Conservation (phyloP, 306 rosid species). For the Corylus avellana region DNA sequence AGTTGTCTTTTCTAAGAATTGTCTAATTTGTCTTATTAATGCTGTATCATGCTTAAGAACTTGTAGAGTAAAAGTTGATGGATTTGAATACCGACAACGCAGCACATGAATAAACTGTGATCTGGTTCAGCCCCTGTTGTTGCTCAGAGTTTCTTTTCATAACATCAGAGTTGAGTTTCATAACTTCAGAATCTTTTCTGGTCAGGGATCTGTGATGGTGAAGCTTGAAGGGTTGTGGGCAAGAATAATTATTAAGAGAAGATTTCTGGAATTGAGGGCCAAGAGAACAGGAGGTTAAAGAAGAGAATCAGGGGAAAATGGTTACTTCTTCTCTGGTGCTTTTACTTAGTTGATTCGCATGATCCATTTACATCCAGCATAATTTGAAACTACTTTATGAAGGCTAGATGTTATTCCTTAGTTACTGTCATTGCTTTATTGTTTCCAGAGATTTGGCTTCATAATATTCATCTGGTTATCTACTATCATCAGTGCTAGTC, state of each 20-base stretch:
- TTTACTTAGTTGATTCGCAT: neutral
- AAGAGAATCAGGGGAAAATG: neutral
- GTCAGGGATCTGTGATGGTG: neutral
- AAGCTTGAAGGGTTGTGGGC: neutral
- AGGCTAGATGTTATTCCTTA: too few species aligned
- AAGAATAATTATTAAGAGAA: neutral
- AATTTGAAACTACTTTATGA: too few species aligned
- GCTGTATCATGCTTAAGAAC: neutral
- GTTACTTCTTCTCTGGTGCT: neutral
- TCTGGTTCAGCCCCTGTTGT: neutral
- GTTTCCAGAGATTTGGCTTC: too few species aligned
- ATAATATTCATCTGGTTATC: too few species aligned
- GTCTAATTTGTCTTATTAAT: neutral
- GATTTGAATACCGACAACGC: neutral
- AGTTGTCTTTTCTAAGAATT: neutral
- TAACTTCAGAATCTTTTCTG: neutral
- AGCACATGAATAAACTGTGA: neutral
- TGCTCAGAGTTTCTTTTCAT: neutral
- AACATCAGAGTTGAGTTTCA: neutral
- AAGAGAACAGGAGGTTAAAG: neutral
- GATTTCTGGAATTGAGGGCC: neutral
- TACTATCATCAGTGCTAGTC: neutral
- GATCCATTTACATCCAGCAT: too few species aligned
- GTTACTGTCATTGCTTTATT: too few species aligned
- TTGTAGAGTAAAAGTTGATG: neutral